Conservation (phyloP, 2,329 filamentous ascomycete species). For the Fusarium paranaense region DNA sequence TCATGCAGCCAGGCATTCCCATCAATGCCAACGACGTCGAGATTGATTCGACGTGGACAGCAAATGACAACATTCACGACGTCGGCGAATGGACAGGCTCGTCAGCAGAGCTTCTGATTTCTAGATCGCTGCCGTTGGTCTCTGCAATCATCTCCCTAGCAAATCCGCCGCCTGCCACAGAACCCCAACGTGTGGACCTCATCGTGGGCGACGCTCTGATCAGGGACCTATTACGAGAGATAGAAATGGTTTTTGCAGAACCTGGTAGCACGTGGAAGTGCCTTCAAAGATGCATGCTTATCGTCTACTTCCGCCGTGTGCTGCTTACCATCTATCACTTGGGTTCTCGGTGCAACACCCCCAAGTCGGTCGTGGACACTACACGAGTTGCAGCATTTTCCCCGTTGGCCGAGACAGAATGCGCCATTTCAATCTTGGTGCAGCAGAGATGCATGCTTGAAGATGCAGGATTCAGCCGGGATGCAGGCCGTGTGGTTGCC, state of each 20-base stretch:
- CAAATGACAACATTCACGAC: not conserved
- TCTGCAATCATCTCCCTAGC: not conserved
- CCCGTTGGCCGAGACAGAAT: not conserved
- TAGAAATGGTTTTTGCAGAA: not conserved
- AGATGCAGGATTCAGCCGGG: not conserved
- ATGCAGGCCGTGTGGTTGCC: not conserved
- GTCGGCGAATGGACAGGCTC: not conserved
- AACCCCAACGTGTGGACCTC: not conserved
- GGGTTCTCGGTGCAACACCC: not conserved
- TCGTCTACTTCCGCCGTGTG: not conserved
- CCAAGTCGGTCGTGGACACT: not conserved
- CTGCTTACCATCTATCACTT: not conserved
- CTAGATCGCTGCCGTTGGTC: not conserved
- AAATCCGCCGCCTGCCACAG: not conserved
- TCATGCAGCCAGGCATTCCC: not conserved
- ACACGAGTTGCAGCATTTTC: not conserved
- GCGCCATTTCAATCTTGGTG: not conserved
- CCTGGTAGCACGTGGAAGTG: not conserved
- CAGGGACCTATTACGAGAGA: not conserved
- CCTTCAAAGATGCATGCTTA: not conserved
- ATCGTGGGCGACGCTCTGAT: not conserved
- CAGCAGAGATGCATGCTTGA: not conserved
- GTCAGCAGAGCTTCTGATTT: not conserved
- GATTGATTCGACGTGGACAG: not conserved
- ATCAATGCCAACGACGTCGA: not conserved